Base-by-base conservation (phyloP, 2,329 filamentous ascomycete species). In the Xylariales sp. region DNA sequence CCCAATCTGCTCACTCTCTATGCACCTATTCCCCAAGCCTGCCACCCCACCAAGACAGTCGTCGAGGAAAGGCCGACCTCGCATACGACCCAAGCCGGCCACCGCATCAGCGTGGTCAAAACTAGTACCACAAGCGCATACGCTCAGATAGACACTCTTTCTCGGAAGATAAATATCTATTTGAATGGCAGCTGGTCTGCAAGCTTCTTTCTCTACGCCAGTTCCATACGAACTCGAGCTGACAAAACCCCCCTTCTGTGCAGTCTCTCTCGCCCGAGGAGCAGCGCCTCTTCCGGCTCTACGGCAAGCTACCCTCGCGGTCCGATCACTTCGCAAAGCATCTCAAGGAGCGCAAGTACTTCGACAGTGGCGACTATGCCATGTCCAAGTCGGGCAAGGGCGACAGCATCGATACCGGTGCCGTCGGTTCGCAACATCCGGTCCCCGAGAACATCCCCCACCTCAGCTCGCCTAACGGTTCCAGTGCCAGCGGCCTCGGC, bases 301-400 rank as follows among this genome's bases (percentile, higher is more conserved):
- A 98, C 66, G 93, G 93, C 68, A 97, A 97, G 70, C 83, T 97
- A 44, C 93, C 93, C 48, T 95, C 86, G 66, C 93, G 93, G 65
- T 94, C 90, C 64, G 91, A 96, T 65, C 79, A 96, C 57, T 83
- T 97, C 54, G 89, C 94, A 74, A 97, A 97, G 74, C 95, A 97
- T 62, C 80, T 97, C 61, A 96, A 96, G 78, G 93, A 97, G 65
- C 90, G 93, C 72, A 98, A 95, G 72, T 96, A 95, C 72, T 96
- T 96, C 66, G 89, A 96, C 72, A 93, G 86, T 43, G 90, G 89
- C 58, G 89, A 96, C 70, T 96, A 95, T 57, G 90, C 90, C 58
- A 86, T 95, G 69, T 91, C 86, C 65, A 95, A 96, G 73, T 93
- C 93, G 43, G 93, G 93, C 66, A 97, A 97, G 71, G 89, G 88